These are phyloP conservation scores for Alternaria ethzedia DNA, from an alignment of 2,329 filamentous ascomycete species.

Conservation along the genomic window DNA sequence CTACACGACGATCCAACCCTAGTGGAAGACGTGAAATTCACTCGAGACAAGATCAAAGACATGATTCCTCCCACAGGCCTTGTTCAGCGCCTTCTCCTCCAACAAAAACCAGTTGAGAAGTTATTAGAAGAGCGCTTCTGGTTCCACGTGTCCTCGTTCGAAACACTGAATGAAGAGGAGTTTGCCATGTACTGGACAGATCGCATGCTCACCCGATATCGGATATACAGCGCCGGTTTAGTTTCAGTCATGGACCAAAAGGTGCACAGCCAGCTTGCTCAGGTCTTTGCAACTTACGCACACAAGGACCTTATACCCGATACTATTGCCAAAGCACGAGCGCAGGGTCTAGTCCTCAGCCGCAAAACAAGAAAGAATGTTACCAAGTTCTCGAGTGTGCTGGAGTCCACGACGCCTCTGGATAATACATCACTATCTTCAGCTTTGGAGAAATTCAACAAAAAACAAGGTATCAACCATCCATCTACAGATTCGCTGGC, in stretches of 20 bases:
- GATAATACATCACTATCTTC: constrained; percentile 15
- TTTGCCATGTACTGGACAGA: constrained; percentile 45
- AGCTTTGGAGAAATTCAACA: constrained; percentile 41
- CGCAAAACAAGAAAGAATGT: constrained; percentile 42
- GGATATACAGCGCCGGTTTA: constrained; percentile 36
- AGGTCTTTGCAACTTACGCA: constrained; percentile 39
- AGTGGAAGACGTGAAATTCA: constrained; percentile 32
- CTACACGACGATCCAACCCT: constrained; percentile 18
- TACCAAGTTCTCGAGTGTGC: constrained; percentile 30
- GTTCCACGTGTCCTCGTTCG: constrained; percentile 29
- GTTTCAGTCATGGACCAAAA: constrained; percentile 35
- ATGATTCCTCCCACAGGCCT: constrained; percentile 8
- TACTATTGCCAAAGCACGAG: constrained; percentile 35
- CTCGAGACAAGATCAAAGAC: constrained; percentile 21
- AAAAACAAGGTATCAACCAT: constrained; percentile 38
- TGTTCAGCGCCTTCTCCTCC: constrained; percentile 21
- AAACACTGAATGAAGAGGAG: constrained; percentile 34
- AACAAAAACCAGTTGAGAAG: constrained; percentile 28
- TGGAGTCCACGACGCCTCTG: constrained; percentile 20
- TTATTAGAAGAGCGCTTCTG: constrained; percentile 34
- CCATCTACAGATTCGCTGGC: constrained; percentile 6
- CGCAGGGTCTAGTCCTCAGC: constrained; percentile 39
- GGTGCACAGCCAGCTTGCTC: constrained; percentile 41
- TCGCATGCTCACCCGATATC: constrained; percentile 32
- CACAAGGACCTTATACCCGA: constrained; percentile 45